phyloP scores from a whole-genome alignment of 2,329 filamentous ascomycete species.

The Exophiala aquamarina region DNA sequence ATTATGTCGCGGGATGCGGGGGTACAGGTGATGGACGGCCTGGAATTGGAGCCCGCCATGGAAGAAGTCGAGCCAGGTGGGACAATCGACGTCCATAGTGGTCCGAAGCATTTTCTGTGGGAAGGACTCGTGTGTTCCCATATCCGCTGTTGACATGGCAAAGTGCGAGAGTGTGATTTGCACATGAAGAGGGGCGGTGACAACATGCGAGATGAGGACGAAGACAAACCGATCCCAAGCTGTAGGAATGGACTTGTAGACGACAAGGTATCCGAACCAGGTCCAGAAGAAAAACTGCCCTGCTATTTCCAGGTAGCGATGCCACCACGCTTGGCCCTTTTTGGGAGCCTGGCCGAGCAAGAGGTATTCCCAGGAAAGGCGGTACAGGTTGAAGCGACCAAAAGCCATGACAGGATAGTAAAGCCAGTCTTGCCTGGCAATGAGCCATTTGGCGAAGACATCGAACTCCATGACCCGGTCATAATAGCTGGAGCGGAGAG shows the following conservation, averaged over 20 bases:
- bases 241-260: constrained; percentile 71
- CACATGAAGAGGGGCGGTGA: constrained; percentile 78
- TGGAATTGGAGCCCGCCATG: constrained; percentile 90
- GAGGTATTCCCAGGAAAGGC: constrained; percentile 76
- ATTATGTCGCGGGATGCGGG: constrained; percentile 81
- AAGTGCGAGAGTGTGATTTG: constrained; percentile 93
- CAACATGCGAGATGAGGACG: constrained; percentile 75
- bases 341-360: constrained; percentile 68
- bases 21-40: constrained; percentile 82
- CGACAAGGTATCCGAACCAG: constrained; percentile 80
- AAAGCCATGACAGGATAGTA: constrained; percentile 82
- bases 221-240: constrained; percentile 70
- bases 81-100: constrained; percentile 91
- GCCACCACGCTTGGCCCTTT: constrained; percentile 79
- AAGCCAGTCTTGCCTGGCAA: constrained; percentile 74
- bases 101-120: constrained; percentile 88
- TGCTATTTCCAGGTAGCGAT: constrained; percentile 73
- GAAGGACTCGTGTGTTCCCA: constrained; percentile 82
- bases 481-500: constrained; percentile 78
- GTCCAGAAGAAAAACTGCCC: constrained; percentile 81
- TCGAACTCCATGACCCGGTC: constrained; percentile 78
- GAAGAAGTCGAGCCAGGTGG: constrained; percentile 83
- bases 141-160: constrained; percentile 85
- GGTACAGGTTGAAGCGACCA: constrained; percentile 84
- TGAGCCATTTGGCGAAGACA: constrained; percentile 65